Evolutionary conservation across 192 early-diverging fungal genomes (phyloP).

Genomic region (Globomyces pollinis-pini): DNA sequence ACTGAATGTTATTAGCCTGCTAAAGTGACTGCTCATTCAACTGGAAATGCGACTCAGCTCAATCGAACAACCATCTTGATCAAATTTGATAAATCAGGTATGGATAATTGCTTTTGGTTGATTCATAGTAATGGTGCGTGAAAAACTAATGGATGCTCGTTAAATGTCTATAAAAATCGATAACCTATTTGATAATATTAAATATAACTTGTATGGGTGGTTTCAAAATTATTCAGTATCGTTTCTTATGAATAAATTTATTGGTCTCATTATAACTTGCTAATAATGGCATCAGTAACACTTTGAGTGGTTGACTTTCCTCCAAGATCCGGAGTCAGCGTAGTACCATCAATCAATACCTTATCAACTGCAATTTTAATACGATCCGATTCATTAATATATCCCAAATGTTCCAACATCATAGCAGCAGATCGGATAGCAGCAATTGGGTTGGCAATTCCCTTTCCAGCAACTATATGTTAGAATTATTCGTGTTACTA

Average conservation of each 20-base stretch:
- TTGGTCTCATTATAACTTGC: no score
- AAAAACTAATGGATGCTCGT: no score
- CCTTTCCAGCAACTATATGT: conserved; percentile 93
- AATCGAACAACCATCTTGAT: conserved; percentile 90
- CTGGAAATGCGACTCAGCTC: conserved; percentile 79
- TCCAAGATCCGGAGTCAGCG: conserved; percentile 85
- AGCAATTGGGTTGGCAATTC: conserved; percentile 94
- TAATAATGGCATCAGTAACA: conserved; percentile 80
- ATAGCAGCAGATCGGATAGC: conserved; percentile 90
- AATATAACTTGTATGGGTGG: no score
- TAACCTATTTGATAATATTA: no score
- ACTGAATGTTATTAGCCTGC: conserved; percentile 47
- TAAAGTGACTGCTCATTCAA: conserved; percentile 86
- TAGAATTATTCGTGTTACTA: no score
- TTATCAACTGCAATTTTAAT: conserved; percentile 83
- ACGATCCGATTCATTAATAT: conserved; percentile 57
- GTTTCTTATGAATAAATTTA: no score
- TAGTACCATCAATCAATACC: conserved; percentile 54
- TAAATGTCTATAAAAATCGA: no score
- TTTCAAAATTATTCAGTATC: no score
- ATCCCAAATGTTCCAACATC: conserved; percentile 81
- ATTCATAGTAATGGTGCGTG: no score
- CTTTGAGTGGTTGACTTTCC: conserved; percentile 73
- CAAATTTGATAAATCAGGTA: conserved; percentile 70
- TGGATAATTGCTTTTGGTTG: no score